phyloP scores from a whole-genome alignment of 2,329 filamentous ascomycete species.

The Phaeoacremonium minimum region DNA sequence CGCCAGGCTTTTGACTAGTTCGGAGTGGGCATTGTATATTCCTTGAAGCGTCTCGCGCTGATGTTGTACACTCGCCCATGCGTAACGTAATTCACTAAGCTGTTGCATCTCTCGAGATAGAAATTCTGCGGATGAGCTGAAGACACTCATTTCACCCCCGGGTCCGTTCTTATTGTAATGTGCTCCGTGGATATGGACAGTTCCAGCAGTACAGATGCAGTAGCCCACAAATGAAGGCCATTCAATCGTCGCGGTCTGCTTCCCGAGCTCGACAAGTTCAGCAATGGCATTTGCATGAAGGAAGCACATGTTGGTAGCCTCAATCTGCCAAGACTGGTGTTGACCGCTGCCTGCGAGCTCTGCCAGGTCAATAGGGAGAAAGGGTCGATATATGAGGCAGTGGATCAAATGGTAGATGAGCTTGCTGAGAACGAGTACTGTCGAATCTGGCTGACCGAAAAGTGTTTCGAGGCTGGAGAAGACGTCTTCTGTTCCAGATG shows the following conservation, averaged over 20 bases:
- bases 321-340: conserved; percentile 89
- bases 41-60: conserved; percentile 74
- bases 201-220: conserved; percentile 81
- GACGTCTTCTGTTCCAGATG: conserved; percentile 72
- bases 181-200: conserved; percentile 81
- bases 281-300: conserved; percentile 84
- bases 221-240: conserved; percentile 87
- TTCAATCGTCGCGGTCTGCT: conserved; percentile 69
- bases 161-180: conserved; percentile 61
- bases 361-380: conserved; percentile 77
- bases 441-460: conserved; percentile 75
- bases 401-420: conserved; percentile 83
- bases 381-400: conserved; percentile 81
- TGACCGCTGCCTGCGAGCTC: conserved; percentile 77
- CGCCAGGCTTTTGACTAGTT: conserved; percentile 69
- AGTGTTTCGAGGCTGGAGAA: conserved; percentile 72
- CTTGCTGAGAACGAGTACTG: conserved; percentile 76
- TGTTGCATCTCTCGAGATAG: conserved; percentile 76
- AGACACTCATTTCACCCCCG: conserved; percentile 53
- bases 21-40: conserved; percentile 73
- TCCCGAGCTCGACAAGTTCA: conserved; percentile 75
- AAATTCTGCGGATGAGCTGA: conserved; percentile 62
- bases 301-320: conserved; percentile 83
- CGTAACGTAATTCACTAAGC: conserved; percentile 67
- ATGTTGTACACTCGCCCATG: conserved; percentile 75